phyloP scores from a whole-genome alignment of 805 yeast genomes.

The Metschnikowia anglica region DNA sequence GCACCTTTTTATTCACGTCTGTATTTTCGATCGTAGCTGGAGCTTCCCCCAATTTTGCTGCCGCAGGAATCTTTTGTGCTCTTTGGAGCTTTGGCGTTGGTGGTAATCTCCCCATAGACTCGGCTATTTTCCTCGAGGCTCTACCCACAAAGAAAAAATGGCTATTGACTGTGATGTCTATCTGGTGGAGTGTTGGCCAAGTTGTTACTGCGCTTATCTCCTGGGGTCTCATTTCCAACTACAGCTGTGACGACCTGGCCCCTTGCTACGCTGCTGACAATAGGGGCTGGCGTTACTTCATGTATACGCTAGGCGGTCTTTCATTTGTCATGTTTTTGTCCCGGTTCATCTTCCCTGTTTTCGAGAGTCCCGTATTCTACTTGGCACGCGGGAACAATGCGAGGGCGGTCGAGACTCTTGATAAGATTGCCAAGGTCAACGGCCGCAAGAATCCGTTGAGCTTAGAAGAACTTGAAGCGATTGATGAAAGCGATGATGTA shows the following conservation, averaged over 20 bases:
- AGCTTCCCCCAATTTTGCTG: conserved; percentile 24
- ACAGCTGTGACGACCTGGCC: conserved; percentile 11
- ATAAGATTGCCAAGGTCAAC: conserved; percentile 48
- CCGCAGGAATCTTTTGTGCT: conserved; percentile 24
- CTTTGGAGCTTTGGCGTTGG: conserved; percentile 31
- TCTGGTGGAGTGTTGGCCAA: conserved; percentile 29
- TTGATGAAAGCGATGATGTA: too few relatives aligned
- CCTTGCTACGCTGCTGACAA: conserved; percentile 46
- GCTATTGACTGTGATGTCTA: conserved; percentile 31
- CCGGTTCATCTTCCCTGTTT: conserved; percentile 40
- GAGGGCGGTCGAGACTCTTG: conserved; percentile 44
- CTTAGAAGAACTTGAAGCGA: conserved; percentile 43
- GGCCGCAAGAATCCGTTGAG: conserved; percentile 41
- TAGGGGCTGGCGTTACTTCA: conserved; percentile 62
- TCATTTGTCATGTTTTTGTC: conserved; percentile 39
- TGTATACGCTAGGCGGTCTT: conserved; percentile 49
- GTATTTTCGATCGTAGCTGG: conserved; percentile 26
- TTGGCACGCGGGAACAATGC: conserved; percentile 52
- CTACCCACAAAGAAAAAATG: conserved; percentile 26
- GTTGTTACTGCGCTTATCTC: conserved; percentile 20
- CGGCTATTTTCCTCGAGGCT: conserved; percentile 28
- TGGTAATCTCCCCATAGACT: conserved; percentile 28
- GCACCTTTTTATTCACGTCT: conserved; percentile 28
- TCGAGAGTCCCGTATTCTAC: conserved; percentile 57
- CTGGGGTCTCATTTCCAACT: conserved; percentile 20